Evolutionary conservation across 2,329 filamentous ascomycete species (phyloP).

Genomic region (Alternaria longipes): DNA sequence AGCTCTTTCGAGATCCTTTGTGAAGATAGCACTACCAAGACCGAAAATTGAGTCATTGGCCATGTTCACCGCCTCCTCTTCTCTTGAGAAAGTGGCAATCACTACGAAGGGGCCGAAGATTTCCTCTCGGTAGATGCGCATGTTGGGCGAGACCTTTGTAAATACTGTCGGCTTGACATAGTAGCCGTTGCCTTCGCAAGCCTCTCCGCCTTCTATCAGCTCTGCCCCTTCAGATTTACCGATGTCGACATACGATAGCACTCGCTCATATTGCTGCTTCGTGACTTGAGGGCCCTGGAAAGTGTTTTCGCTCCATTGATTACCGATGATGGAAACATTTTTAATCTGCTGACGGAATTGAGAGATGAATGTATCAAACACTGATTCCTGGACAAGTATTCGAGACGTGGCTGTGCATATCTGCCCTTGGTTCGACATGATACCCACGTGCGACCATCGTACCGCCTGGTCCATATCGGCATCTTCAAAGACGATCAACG

Average conservation of each 20-base stretch:
- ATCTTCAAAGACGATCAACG: constrained; percentile 63
- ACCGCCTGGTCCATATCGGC: constrained; percentile 66
- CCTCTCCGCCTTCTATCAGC: constrained; percentile 58
- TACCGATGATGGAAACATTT: constrained; percentile 28
- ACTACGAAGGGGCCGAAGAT: constrained; percentile 17
- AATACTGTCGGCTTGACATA: constrained; percentile 58
- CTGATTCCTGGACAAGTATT: constrained; percentile 61
- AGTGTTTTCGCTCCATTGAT: constrained; percentile 54
- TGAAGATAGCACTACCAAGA: constrained; percentile 54
- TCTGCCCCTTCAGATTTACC: constrained; percentile 60
- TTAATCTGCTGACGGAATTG: constrained; percentile 13
- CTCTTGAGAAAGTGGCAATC: constrained; percentile 9
- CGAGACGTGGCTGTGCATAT: constrained; percentile 65
- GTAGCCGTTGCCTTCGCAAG: constrained; percentile 55
- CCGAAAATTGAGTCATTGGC: constrained; percentile 31
- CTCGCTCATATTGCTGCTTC: constrained; percentile 54
- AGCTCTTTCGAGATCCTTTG: constrained; percentile 5
- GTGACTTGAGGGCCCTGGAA: constrained; percentile 59
- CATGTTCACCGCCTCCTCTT: constrained; percentile 12
- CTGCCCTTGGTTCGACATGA: constrained; percentile 66
- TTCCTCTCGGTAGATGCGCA: constrained; percentile 13
- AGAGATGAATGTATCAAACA: constrained; percentile 68
- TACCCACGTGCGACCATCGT: constrained; percentile 68
- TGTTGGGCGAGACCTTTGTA: neutral
- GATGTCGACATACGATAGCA: constrained; percentile 55